Base-by-base conservation (phyloP, 2,329 filamentous ascomycete species). In the Sporothrix dimorphospora region DNA sequence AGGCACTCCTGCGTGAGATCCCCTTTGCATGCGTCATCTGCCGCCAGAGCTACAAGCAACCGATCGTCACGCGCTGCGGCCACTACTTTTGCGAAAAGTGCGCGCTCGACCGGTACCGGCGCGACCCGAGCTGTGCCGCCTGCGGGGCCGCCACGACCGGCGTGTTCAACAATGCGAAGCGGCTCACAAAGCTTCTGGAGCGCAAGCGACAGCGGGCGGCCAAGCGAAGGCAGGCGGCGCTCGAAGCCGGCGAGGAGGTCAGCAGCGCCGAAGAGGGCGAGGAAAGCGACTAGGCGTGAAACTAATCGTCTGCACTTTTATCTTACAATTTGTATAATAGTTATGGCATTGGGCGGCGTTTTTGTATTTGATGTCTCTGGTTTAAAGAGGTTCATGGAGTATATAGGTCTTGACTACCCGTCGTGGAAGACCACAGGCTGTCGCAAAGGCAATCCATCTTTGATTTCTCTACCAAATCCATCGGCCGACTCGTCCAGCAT, bases 51-150 rank as follows among this genome's bases (percentile, higher is more conserved):
- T 98, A 97, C 81, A 91, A 89, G 77, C 86, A 88, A 72, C 95
- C 96, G 0, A 88, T 98, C 14, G 84, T 95, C 30, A 98, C 96
- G 14, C 92, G 94, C 75, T 99, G 96, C 76, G 92, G 94, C 0
- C 96, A 99, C 80, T 98, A 98, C 81, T 98, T 98, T 79, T 99
- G 96, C 79, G 92, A 98, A 80, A 85, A 87, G 0, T 99, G 96
- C 81, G 96, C 96, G 34, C 83, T 98, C 77, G 90, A 92, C 79
- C 84, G 94, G 75, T 98, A 98, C 79, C 87, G 92, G 74, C 96
- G 93, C 79, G 93, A 94, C 77, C 94, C 94, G 4, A 89, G 89
- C 2, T 98, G 96, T 80, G 93, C 93, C 1, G 92, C 92, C 4
- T 98, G 96, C 80, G 92, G 93, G 0, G 86, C 90, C 0, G 92